Evolutionary conservation across 2,329 filamentous ascomycete genomes (phyloP), one percentile per base, ranked within the genome.

Genomic region (Hymenoscyphus fructigenus): DNA sequence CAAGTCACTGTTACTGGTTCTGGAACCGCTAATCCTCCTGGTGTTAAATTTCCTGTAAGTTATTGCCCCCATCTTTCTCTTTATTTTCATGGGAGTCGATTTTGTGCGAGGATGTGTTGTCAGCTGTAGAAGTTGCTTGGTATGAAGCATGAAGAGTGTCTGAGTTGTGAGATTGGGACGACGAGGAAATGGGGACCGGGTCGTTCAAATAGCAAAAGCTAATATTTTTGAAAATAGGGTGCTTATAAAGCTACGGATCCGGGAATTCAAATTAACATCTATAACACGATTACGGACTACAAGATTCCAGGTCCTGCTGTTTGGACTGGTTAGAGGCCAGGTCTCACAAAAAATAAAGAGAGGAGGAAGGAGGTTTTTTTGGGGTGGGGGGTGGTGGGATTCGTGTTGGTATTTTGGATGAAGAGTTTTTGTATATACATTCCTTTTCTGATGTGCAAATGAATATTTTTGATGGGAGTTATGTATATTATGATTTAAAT

Each of bases 241-340:
- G 63, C 63, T 28, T 65, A 65, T 32, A 79, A 76, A 58, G 74
- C 78, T 5, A 77, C 66, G 59, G 80, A 83, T 72, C 77, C 80
- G 0, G 81, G 80, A 57, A 81, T 83, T 70, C 75, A 78, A 53
- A 77, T 82, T 68, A 79, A 82, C 71, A 82, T 80, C 62, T 78
- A 76, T 69, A 70, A 71, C 44, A 71, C 71, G 38, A 65, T 72
- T 62, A 70, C 75, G 63, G 71, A 64, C 17, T 79, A 80, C 69
- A 75, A 66, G 53, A 75, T 79, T 60, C 78, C 78, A 6, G 78
- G 78, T 5, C 77, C 78, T 3, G 41, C 57, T 28, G 61, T 63
- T 38, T 63, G 38, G 26, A 63, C 56, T 55, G 61, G 61, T 36
- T 36, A 36, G 34, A 14, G 9, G 34, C 7, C 14, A 10, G 34